A percentile compares a stretch with the other conserved stretches of the same genome.
Conservation (phyloP, 2,329 filamentous ascomycete species). For the Botrytis medusae region DNA sequence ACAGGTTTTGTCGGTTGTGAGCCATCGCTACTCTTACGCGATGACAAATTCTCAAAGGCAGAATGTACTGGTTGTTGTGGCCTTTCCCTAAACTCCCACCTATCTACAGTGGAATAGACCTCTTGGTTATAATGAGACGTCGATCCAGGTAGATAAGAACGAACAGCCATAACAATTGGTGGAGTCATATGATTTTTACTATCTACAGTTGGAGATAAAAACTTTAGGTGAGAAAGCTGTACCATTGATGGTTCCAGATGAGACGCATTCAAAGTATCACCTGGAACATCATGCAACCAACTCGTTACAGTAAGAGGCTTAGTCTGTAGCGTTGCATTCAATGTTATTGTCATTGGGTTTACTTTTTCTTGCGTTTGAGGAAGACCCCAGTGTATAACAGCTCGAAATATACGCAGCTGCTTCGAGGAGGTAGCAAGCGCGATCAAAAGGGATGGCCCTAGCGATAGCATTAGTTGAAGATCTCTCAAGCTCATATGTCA, state of each 20-base stretch:
- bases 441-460: conserved; percentile 55
- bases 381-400: conserved; percentile 72
- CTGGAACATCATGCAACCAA: conserved; percentile 44
- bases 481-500: background rate
- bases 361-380: conserved; percentile 57
- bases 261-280: conserved; percentile 40
- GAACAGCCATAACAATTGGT: conserved; percentile 70
- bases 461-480: conserved; percentile 22
- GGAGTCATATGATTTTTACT: conserved; percentile 42
- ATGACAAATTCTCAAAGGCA: conserved; percentile 74
- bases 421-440: conserved; percentile 68
- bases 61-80: conserved; percentile 63
- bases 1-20: conserved; percentile 25
- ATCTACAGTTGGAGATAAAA: conserved; percentile 62
- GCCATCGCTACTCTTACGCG: conserved; percentile 53
- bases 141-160: conserved; percentile 58
- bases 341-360: conserved; percentile 46
- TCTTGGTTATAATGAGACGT: conserved; percentile 61
- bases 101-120: conserved; percentile 71
- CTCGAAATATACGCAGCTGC: conserved; percentile 71
- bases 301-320: conserved; percentile 57
- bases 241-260: conserved; percentile 54
- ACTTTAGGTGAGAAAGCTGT: conserved; percentile 71
- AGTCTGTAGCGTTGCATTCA: conserved; percentile 56
- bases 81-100: conserved; percentile 74